These are phyloP conservation scores for Lepidopterella palustris DNA, from an alignment of 495 filamentous ascomycete genomes.

Conservation along the genomic window DNA sequence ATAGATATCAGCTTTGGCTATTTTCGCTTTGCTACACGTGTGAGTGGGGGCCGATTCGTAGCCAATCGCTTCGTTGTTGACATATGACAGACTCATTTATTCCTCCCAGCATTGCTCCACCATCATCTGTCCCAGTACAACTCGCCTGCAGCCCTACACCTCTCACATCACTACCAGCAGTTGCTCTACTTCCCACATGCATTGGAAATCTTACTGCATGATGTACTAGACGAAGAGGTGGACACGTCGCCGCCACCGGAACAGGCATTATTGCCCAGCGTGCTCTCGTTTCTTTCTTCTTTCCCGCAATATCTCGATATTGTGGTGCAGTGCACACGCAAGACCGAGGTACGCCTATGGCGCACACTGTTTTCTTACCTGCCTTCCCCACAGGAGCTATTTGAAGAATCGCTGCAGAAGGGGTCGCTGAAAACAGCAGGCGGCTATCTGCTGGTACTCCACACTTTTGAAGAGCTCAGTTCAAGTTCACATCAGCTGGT, in stretches of 20 bases:
- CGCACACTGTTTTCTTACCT: slow-evolving; percentile 84
- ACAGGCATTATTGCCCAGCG: slow-evolving; percentile 72
- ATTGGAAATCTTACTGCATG: slow-evolving; percentile 85
- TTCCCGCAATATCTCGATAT: slow-evolving; percentile 90
- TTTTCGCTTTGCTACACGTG: slow-evolving; percentile 50
- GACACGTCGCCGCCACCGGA: slow-evolving; percentile 53
- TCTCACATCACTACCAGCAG: slow-evolving; percentile 75
- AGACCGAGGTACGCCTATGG: slow-evolving; percentile 95
- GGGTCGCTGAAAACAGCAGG: slow-evolving; percentile 91
- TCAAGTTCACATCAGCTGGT: slow-evolving; percentile 67
- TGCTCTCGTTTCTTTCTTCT: slow-evolving; percentile 81
- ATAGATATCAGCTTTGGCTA: slow-evolving; percentile 83
- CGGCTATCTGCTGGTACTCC: slow-evolving; percentile 90
- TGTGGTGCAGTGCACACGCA: slow-evolving; percentile 93
- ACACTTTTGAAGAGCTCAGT: slow-evolving; percentile 83
- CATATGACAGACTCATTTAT: slow-evolving; percentile 49
- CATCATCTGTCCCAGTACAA: slow-evolving; percentile 66
- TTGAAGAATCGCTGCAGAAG: slow-evolving; percentile 79
- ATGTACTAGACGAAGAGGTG: slow-evolving; percentile 90
- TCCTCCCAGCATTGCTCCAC: slow-evolving; percentile 79
- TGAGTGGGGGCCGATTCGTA: slow-evolving; percentile 16
- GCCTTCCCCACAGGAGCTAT: slow-evolving; percentile 81
- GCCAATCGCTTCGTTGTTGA: slow-evolving; percentile 1
- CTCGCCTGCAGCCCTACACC: slow-evolving; percentile 62
- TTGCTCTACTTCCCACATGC: slow-evolving; percentile 89